Conservation (phyloP, 2,329 filamentous ascomycete species). For the Talaromyces sp. region DNA sequence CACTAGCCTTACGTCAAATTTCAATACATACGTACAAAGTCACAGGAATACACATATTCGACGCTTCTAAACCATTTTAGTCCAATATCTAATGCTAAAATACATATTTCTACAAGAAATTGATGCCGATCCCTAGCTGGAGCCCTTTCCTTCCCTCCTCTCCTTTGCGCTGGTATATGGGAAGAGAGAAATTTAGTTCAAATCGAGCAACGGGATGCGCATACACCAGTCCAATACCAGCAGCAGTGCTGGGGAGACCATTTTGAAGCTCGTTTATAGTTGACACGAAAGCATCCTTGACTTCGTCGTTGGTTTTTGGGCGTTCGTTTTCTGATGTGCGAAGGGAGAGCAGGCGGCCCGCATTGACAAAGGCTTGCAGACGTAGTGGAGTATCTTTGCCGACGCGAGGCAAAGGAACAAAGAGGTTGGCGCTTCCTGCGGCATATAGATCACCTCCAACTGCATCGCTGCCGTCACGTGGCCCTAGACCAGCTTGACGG, state of each 20-base stretch:
- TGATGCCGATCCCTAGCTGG: constrained; percentile 93
- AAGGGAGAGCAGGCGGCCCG: constrained; percentile 77
- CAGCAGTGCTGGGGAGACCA: constrained; percentile 78
- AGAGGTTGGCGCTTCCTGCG: constrained; percentile 79
- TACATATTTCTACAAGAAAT: constrained; percentile 67
- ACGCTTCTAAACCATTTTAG: background rate
- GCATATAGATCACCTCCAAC: constrained; percentile 90
- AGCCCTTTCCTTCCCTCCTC: constrained; percentile 89
- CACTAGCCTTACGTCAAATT: background rate
- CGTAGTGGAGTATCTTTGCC: constrained; percentile 81
- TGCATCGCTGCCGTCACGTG: constrained; percentile 78
- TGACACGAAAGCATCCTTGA: constrained; percentile 44
- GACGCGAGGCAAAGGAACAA: constrained; percentile 77
- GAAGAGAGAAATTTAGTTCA: constrained; percentile 92
- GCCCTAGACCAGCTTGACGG: constrained; percentile 81
- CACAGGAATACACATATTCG: background rate
- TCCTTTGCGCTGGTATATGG: constrained; percentile 73
- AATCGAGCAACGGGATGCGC: constrained; percentile 91
- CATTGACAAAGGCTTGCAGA: constrained; percentile 87
- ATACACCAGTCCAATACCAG: constrained; percentile 87
- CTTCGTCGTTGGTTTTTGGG: constrained; percentile 49
- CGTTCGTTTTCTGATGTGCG: constrained; percentile 52
- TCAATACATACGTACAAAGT: background rate
- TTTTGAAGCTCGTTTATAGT: constrained; percentile 69
- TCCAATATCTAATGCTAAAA: constrained; percentile 7